A percentile compares a stretch with the other conserved stretches of the same genome.
phyloP scores from a whole-genome alignment of 768 basidiomycete species.

The Pleurotus salmoneostramineus region DNA sequence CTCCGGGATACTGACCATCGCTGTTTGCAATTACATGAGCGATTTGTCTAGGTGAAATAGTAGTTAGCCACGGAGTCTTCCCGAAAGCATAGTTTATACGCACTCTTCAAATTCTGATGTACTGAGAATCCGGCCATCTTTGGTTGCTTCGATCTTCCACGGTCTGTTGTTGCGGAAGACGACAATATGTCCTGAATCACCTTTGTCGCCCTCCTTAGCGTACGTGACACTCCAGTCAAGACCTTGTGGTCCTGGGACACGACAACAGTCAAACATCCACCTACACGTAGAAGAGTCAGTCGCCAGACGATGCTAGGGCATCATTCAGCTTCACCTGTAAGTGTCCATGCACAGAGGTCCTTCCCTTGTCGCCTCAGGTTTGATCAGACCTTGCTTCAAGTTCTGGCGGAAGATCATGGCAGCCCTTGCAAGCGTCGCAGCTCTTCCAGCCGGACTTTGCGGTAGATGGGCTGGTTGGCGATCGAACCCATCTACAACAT shows the following conservation, averaged over 20 bases:
- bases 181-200: constrained; percentile 74
- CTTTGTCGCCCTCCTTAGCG: constrained; percentile 50
- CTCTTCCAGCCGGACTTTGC: constrained; percentile 57
- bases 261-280: constrained; percentile 93
- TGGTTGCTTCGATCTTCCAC: constrained; percentile 72
- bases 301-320: not conserved
- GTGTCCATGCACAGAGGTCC: constrained; percentile 83
- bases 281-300: constrained; percentile 25
- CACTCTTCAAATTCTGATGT: constrained; percentile 65
- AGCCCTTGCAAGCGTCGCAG: constrained; percentile 66
- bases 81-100: constrained; percentile 10
- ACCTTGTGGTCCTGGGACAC: constrained; percentile 69
- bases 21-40: constrained; percentile 69
- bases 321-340: constrained; percentile 48
- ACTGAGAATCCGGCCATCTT: constrained; percentile 54
- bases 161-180: constrained; percentile 82
- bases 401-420: constrained; percentile 72
- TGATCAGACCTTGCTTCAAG: constrained; percentile 60
- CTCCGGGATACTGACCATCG: constrained; percentile 56
- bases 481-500: constrained; percentile 70
- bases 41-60: constrained; percentile 54
- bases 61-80: not conserved
- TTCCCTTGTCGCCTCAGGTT: constrained; percentile 65
- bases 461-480: constrained; percentile 57
- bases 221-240: constrained; percentile 76